These are phyloP conservation scores for Exidia glandulosa DNA, from an alignment of 768 basidiomycete genomes.

Conservation along the genomic window DNA sequence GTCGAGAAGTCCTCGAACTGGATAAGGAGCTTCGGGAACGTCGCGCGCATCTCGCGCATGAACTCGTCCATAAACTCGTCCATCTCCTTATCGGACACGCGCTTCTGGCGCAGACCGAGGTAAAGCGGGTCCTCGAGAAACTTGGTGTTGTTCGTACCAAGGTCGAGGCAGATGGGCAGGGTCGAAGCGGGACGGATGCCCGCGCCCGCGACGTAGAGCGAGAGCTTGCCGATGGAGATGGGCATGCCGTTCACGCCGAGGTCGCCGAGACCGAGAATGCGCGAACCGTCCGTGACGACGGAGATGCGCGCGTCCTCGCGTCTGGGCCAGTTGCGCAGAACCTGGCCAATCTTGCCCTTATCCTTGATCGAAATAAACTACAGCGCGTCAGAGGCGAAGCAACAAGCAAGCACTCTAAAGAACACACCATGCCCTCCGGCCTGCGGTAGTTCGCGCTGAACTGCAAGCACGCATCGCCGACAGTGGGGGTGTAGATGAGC, in stretches of 20 bases:
- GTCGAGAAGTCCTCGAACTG: constrained; percentile 95
- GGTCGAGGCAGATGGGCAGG: constrained; percentile 75
- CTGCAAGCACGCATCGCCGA: constrained; percentile 82
- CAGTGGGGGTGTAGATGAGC: constrained; percentile 85
- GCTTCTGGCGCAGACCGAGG: constrained; percentile 68
- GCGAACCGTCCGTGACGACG: constrained; percentile 82
- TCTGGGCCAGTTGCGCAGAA: constrained; percentile 64
- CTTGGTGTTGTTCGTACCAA: constrained; percentile 77
- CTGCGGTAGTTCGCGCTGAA: constrained; percentile 69
- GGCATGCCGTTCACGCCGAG: constrained; percentile 68
- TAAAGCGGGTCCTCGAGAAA: constrained; percentile 83
- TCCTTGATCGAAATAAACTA: constrained; percentile 78
- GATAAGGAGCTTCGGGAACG: constrained; percentile 73
- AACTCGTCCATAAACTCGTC: constrained; percentile 87
- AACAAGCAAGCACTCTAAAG: constrained; percentile 10
- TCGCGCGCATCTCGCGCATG: constrained; percentile 65
- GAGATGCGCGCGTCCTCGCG: constrained; percentile 72
- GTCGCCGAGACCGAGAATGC: constrained; percentile 8
- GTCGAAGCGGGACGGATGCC: constrained; percentile 73
- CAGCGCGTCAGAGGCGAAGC: constrained; percentile 1
- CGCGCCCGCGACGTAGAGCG: constrained; percentile 81
- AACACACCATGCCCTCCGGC: constrained; percentile 56
- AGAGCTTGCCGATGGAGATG: constrained; percentile 87
- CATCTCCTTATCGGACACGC: constrained; percentile 53
- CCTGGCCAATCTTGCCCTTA: constrained; percentile 62